Percentiles rank a stretch among this genome's conserved stretches.
These are phyloP conservation scores for Lathyrus sativus DNA, from an alignment of 306 rosid genomes.

Conservation along the genomic window DNA sequence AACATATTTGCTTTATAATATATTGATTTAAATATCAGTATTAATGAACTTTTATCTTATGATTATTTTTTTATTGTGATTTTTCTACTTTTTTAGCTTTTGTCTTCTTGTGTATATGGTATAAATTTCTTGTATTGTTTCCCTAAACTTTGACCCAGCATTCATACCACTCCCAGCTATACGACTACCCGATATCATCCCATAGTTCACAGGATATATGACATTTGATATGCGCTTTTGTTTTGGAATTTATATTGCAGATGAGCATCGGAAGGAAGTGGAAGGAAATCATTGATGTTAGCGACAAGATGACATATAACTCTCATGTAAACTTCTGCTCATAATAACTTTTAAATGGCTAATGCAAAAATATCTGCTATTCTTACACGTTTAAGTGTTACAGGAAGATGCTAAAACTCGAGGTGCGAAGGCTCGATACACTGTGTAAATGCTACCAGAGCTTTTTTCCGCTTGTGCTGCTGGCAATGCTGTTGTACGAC, in stretches of 20 bases:
- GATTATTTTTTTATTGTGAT: not conserved
- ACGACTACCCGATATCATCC: not conserved
- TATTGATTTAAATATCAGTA: not conserved
- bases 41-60: not conserved
- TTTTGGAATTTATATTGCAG: slow-evolving; percentile 49
- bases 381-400: slow-evolving; percentile 43
- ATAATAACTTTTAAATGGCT: not conserved
- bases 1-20: not conserved
- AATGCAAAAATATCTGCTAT: slow-evolving; percentile 7
- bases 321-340: slow-evolving; percentile 65
- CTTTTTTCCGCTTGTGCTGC: slow-evolving; percentile 29
- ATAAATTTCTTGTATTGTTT: slow-evolving; percentile 6
- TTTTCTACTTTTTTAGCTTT: not conserved
- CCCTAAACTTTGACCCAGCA: not conserved
- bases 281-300: slow-evolving; percentile 83
- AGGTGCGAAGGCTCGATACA: slow-evolving; percentile 71
- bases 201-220: not conserved
- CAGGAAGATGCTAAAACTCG: slow-evolving; percentile 86
- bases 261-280: slow-evolving; percentile 95
- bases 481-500: slow-evolving; percentile 26
- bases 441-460: slow-evolving; percentile 45
- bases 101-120: not conserved
- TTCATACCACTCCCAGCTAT: not conserved
- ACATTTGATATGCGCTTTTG: slow-evolving; percentile 16
- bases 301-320: slow-evolving; percentile 71